Percentiles rank a stretch among this genome's conserved stretches.
Conservation (phyloP, 2,329 filamentous ascomycete genomes). For the Aspergillus jensenii region DNA sequence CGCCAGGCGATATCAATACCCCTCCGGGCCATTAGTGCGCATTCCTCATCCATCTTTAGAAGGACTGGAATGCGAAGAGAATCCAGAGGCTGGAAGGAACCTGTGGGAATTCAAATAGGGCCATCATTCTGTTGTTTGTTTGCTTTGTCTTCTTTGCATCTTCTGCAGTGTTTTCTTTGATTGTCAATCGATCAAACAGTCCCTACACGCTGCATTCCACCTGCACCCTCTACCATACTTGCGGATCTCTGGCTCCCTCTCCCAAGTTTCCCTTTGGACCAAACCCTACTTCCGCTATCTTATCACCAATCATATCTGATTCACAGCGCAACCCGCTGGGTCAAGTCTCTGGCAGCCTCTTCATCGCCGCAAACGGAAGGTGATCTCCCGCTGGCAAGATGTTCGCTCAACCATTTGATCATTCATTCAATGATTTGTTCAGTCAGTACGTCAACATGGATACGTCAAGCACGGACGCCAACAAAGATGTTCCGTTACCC, state of each 20-base stretch:
- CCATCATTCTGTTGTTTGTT: conserved; percentile 42
- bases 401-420: conserved; percentile 48
- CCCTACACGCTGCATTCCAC: conserved; percentile 25
- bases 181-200: conserved; percentile 39
- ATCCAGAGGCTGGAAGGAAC: conserved; percentile 36
- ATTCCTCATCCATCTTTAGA: conserved; percentile 38
- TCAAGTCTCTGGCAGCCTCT: conserved; percentile 21
- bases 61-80: conserved; percentile 35
- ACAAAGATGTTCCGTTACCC: conserved; percentile 50
- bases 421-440: conserved; percentile 62
- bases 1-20: conserved; percentile 21
- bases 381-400: conserved; percentile 50
- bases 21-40: conserved; percentile 24
- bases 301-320: conserved; percentile 33
- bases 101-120: conserved; percentile 38
- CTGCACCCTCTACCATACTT: conserved; percentile 8
- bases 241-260: conserved; percentile 22
- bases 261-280: conserved; percentile 21
- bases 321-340: conserved; percentile 15
- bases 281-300: conserved; percentile 16
- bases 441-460: conserved; percentile 63
- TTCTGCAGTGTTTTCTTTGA: conserved; percentile 40
- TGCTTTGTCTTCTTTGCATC: conserved; percentile 45
- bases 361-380: conserved; percentile 44
- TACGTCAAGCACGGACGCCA: conserved; percentile 48